A percentile compares a stretch with the other conserved stretches of the same genome.
These are phyloP conservation scores for Cerrena zonata DNA, from an alignment of 1,284 basidiomycete genomes.

Conservation along the genomic window DNA sequence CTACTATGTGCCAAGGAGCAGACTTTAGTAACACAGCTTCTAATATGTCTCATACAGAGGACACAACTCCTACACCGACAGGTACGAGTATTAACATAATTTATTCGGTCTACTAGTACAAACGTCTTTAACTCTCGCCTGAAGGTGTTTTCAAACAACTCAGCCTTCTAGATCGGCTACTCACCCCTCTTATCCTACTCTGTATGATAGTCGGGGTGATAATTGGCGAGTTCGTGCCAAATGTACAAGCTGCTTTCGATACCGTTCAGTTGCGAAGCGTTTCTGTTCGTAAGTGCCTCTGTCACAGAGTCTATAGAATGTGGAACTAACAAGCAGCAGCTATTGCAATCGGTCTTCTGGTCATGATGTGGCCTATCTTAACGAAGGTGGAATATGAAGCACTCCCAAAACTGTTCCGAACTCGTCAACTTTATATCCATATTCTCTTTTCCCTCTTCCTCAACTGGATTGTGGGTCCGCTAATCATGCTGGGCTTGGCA, in stretches of 20 bases:
- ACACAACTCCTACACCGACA: too few species aligned
- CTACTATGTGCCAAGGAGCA: too few species aligned
- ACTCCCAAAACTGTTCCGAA: conserved; percentile 49
- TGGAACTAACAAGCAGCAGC: conserved; percentile 43
- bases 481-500: conserved; percentile 78
- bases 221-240: conserved; percentile 60
- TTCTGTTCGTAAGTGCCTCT: conserved; percentile 48
- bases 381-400: conserved; percentile 78
- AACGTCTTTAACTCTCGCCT: too few species aligned
- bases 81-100: too few species aligned
- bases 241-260: conserved; percentile 49
- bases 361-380: conserved; percentile 90
- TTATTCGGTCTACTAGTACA: too few species aligned
- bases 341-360: conserved; percentile 69
- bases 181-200: conserved; percentile 57
- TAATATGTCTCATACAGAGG: too few species aligned
- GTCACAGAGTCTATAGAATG: conserved; percentile 18
- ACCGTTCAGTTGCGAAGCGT: conserved; percentile 48
- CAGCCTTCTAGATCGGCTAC: neutral
- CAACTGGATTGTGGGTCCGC: conserved; percentile 80
- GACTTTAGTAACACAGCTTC: too few species aligned
- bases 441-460: conserved; percentile 66
- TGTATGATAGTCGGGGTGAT: conserved; percentile 79
- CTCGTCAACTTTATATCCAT: conserved; percentile 62
- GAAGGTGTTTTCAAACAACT: neutral